Evolutionary conservation across 2,329 filamentous ascomycete genomes (phyloP), one percentile per base, ranked within the genome.

Genomic region (Xylariaceae sp.): DNA sequence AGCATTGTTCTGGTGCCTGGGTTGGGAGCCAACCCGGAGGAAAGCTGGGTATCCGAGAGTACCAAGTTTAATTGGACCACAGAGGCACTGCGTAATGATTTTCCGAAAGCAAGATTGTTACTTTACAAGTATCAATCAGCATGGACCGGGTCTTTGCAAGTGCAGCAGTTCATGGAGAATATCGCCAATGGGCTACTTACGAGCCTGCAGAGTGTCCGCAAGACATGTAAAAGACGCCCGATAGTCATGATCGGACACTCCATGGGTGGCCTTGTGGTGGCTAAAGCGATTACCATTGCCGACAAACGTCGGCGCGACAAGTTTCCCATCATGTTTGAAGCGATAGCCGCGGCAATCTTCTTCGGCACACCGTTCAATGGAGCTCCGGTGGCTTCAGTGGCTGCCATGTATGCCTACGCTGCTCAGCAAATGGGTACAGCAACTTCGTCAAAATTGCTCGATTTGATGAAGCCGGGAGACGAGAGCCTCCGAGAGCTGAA

Each of bases 211-310:
- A 64, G 54, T 11, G 63, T 66, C 31, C 64, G 71, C 61, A 63
- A 71, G 62, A 59, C 62, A 30, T 59, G 54, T 32, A 62, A 59
- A 51, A 47, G 63, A 27, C 62, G 69, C 2, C 71, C 72, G 1
- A 70, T 74, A 10, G 65, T 72, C 0, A 71, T 74, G 33, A 68
- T 74, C 12, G 71, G 69, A 0, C 71, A 73, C 35, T 71, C 69
- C 17, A 74, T 74, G 71, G 71, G 71, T 9, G 71, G 71, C 6
- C 59, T 74, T 6, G 71, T 74, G 1, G 64, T 74, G 31, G 70
- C 71, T 11, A 73, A 74, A 54, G 71, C 68, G 12, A 48, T 68
- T 11, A 60, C 53, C 2, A 54, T 71, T 2, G 67, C 70, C 5
- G 68, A 69, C 36, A 27, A 27, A 5, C 61, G 66, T 0, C 63